Evolutionary conservation across 176 grass and related monocot genomes (phyloP).

Genomic region (Eleusine indica): DNA sequence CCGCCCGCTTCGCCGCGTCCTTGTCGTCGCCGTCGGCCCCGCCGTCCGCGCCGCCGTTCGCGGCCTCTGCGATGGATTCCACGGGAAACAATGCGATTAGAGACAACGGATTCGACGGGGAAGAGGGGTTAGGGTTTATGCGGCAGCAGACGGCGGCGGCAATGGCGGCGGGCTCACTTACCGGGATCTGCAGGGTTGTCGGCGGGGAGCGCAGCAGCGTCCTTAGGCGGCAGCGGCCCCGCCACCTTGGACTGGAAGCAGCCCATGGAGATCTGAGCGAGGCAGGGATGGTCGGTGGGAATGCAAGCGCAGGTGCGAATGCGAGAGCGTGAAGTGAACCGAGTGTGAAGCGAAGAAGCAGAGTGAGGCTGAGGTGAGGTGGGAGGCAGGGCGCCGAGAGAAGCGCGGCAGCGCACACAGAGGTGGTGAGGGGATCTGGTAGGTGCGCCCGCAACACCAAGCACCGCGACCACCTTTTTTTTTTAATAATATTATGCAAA

Average conservation of each 20-base stretch:
- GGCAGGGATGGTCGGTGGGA: constrained; percentile 1
- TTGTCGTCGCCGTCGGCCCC: constrained; percentile 62
- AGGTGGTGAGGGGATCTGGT: constrained; percentile 48
- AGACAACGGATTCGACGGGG: neutral
- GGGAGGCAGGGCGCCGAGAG: constrained; percentile 51
- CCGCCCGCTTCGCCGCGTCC: constrained; percentile 65
- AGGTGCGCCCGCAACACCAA: constrained; percentile 30
- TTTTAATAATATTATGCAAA: neutral
- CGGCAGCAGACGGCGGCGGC: constrained; percentile 6
- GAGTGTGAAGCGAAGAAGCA: constrained; percentile 34
- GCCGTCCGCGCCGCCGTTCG: constrained; percentile 55
- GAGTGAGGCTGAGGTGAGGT: constrained; percentile 9
- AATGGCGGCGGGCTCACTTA: constrained; percentile 26
- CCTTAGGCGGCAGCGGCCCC: constrained; percentile 58
- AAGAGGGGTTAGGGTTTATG: constrained; percentile 41
- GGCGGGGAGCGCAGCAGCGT: constrained; percentile 47
- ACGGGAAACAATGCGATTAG: constrained; percentile 4
- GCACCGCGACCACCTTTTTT: constrained; percentile 15
- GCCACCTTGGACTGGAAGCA: constrained; percentile 90
- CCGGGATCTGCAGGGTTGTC: constrained; percentile 85
- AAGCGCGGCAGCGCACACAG: constrained; percentile 46
- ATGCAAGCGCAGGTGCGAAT: neutral
- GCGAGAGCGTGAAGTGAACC: constrained; percentile 19
- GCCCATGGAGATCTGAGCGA: constrained; percentile 74
- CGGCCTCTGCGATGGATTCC: constrained; percentile 40